These are phyloP conservation scores for Saccharum hybrid DNA, from an alignment of 202 grass and related monocot genomes.

Conservation along the genomic window DNA sequence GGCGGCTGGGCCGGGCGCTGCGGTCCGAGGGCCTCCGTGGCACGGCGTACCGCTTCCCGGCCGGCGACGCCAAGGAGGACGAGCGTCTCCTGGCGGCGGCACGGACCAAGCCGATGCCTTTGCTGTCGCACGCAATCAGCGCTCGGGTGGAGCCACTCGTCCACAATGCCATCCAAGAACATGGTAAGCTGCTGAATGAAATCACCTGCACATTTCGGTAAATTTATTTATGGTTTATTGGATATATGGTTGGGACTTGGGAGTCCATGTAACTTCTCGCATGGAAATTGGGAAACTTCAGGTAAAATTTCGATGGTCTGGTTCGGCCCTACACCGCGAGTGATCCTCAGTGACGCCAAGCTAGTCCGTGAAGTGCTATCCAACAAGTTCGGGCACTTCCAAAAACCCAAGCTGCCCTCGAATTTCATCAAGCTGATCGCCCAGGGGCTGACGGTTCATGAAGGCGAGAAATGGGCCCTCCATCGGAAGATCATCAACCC, in stretches of 20 bases:
- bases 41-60: constrained; percentile 42
- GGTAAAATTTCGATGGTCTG: constrained; percentile 56
- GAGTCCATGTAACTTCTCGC: not conserved
- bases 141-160: constrained; percentile 37
- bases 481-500: constrained; percentile 60
- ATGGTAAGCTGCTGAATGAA: constrained; percentile 8
- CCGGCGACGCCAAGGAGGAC: constrained; percentile 47
- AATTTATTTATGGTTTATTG: not conserved
- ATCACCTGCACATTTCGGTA: not conserved
- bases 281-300: constrained; percentile 16
- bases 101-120: constrained; percentile 50
- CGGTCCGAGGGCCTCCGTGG: constrained; percentile 54
- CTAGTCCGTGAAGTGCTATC: not conserved
- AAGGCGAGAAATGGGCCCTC: constrained; percentile 59
- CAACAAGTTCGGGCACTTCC: constrained; percentile 45
- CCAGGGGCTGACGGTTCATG: constrained; percentile 9
- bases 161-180: constrained; percentile 32
- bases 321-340: constrained; percentile 34
- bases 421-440: constrained; percentile 19
- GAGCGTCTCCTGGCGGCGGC: constrained; percentile 40
- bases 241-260: no score
- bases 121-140: constrained; percentile 53
- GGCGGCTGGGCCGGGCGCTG: constrained; percentile 47
- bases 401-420: not conserved
- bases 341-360: constrained; percentile 50